Base-by-base conservation (phyloP, 768 basidiomycete genomes). In the Pholiota molesta region DNA sequence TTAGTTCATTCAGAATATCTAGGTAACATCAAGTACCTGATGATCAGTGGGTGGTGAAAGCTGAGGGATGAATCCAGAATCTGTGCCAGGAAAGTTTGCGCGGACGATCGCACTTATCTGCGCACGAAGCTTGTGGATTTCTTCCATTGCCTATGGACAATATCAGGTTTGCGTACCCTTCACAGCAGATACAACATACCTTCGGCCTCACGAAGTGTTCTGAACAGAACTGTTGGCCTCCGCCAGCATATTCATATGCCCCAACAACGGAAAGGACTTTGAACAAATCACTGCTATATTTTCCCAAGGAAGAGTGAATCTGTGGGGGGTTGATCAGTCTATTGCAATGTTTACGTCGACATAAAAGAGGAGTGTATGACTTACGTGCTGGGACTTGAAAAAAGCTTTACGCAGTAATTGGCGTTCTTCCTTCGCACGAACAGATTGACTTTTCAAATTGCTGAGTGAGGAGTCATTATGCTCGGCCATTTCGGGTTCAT, bases 161-260 rank as follows among this genome's bases (percentile, higher is more conserved):
- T 44, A 29, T 45, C 55, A n/a, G 54, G 2, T 55, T 45, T 11
- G 17, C 13, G 13, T 3, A 28, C 42, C 21, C 31, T n/a, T 49
- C 52, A 47, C 33, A 3, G 31, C 10, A 31, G n/a, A 29, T 44
- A 6, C 44, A 9, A 64, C 78, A 37, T 68, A 95, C 96, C 83
- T 98, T 99, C 0, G 83, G 83, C 63, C 95, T 81, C 21, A 99
- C 90, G 67, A 97, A 99, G 73, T 99, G 94, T 40, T 92, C 87
- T 11, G 77, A 74, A 73, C 97, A 99, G 74, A 99, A 99, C 21
- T 82, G 73, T 60, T 84, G 83, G 1, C 87, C 87, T 26, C 91
- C 92, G 9, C 92, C 90, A 21, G 91, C 91, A 72, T 91, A 97
- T 72, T 97, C 96, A 72, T 95, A 99, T 3, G 97, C 97, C 0